A percentile compares a stretch with the other conserved stretches of the same genome.
These are phyloP conservation scores for Colletotrichum tamarilloi DNA, from an alignment of 2,329 filamentous ascomycete species.

Conservation along the genomic window DNA sequence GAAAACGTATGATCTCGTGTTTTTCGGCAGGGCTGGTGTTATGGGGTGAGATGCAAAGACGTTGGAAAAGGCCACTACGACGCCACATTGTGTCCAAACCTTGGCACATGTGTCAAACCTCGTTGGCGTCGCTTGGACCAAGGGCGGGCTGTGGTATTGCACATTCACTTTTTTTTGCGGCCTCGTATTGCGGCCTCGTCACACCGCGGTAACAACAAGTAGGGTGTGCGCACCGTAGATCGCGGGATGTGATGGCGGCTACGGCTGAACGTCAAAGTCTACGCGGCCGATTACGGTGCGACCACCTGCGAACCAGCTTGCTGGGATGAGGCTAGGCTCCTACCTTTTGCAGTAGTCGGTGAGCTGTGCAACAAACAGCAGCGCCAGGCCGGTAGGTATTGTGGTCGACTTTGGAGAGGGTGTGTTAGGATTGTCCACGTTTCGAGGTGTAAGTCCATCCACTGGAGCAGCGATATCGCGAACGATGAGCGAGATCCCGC, in stretches of 20 bases:
- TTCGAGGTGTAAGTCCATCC: conserved; percentile 1
- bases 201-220: conserved; percentile 9
- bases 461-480: background rate
- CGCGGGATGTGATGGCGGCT: conserved; percentile 16
- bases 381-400: background rate
- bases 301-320: conserved; percentile 24
- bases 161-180: background rate
- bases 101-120: conserved; percentile 12
- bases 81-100: background rate
- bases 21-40: background rate
- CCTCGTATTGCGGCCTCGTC: background rate
- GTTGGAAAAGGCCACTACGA: background rate
- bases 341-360: conserved; percentile 6
- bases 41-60: background rate
- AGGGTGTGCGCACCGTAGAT: conserved; percentile 15
- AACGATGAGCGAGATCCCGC: background rate
- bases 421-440: conserved; percentile 6
- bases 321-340: conserved; percentile 17
- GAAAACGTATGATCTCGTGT: background rate
- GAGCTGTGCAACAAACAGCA: background rate
- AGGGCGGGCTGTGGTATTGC: background rate
- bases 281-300: conserved; percentile 14
- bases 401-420: background rate
- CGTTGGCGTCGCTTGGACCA: conserved; percentile 4
- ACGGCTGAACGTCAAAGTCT: conserved; percentile 12